These are phyloP conservation scores for Isabelozyma heimii DNA, from an alignment of 805 yeast genomes.

Conservation along the genomic window DNA sequence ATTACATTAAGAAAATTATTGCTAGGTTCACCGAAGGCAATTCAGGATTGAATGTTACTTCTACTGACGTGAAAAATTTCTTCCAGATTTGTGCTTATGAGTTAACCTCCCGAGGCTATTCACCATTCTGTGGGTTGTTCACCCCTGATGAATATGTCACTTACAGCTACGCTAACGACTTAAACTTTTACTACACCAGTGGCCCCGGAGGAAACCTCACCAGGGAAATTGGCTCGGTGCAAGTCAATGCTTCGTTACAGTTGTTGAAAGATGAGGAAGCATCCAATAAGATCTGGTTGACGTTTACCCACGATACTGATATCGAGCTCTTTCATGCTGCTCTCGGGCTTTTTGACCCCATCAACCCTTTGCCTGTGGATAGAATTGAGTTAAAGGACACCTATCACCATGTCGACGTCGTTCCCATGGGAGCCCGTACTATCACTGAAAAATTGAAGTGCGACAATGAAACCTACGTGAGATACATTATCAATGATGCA, in stretches of 20 bases:
- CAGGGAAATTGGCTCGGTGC: conserved; percentile 55
- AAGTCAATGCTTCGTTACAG: conserved; percentile 42
- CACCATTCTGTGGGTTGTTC: conserved; percentile 62
- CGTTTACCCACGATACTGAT: conserved; percentile 70
- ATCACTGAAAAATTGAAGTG: conserved; percentile 50
- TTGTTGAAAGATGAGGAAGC: conserved; percentile 40
- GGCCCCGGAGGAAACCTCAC: conserved; percentile 60
- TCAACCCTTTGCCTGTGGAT: conserved; percentile 38
- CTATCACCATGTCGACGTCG: conserved; percentile 36
- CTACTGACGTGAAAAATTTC: conserved; percentile 47
- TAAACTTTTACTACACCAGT: conserved; percentile 53
- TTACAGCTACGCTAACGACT: conserved; percentile 57
- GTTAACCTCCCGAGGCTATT: conserved; percentile 60
- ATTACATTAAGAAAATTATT: conserved; percentile 52
- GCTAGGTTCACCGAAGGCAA: conserved; percentile 52
- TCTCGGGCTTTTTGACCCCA: conserved; percentile 49
- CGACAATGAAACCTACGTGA: conserved; percentile 39
- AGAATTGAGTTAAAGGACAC: conserved; percentile 19
- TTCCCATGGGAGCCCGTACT: conserved; percentile 59
- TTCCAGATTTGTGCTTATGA: conserved; percentile 71
- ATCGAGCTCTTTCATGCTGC: conserved; percentile 57
- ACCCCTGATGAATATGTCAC: conserved; percentile 61
- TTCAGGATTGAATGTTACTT: conserved; percentile 47
- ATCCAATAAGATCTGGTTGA: conserved; percentile 53
- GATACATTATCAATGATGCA: conserved; percentile 52